These are phyloP conservation scores for Ogataea trehaloabstinens DNA, from an alignment of 805 yeast species.

Conservation along the genomic window DNA sequence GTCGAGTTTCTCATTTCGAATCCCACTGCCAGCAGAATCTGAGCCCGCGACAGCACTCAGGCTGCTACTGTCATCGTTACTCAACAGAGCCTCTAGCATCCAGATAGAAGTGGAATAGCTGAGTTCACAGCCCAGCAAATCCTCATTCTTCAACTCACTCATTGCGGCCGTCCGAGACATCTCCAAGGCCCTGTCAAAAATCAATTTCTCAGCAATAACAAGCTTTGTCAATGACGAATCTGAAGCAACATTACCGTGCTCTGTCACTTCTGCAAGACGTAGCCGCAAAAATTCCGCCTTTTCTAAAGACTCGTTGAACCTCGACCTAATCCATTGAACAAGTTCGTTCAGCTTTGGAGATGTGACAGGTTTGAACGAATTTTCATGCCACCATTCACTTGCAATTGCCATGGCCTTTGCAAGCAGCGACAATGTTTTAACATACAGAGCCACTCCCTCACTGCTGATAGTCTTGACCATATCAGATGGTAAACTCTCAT, in stretches of 20 bases:
- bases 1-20: slow-evolving; percentile 51
- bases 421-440: slow-evolving; percentile 76
- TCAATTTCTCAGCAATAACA: slow-evolving; percentile 75
- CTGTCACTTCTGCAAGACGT: slow-evolving; percentile 51
- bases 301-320: slow-evolving; percentile 84
- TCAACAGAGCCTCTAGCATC: slow-evolving; percentile 90
- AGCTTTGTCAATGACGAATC: slow-evolving; percentile 13
- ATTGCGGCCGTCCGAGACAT: slow-evolving; percentile 90
- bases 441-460: slow-evolving; percentile 83
- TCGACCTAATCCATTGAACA: slow-evolving; percentile 89
- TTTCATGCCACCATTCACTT: slow-evolving; percentile 83
- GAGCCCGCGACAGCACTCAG: slow-evolving; percentile 27
- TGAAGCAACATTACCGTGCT: slow-evolving; percentile 20
- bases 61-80: slow-evolving; percentile 28
- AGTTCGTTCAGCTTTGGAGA: slow-evolving; percentile 55
- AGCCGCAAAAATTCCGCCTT: slow-evolving; percentile 78
- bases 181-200: slow-evolving; percentile 92
- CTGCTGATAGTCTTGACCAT: slow-evolving; percentile 64
- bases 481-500: slow-evolving; percentile 51
- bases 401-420: slow-evolving; percentile 87
- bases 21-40: slow-evolving; percentile 16
- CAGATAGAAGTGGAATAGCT: slow-evolving; percentile 90
- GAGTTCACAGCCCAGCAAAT: slow-evolving; percentile 73
- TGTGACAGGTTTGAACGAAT: slow-evolving; percentile 32
- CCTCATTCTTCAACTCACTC: slow-evolving; percentile 75